Evolutionary conservation across 495 filamentous ascomycete species (phyloP).

Genomic region (Neurospora tetrasperma): DNA sequence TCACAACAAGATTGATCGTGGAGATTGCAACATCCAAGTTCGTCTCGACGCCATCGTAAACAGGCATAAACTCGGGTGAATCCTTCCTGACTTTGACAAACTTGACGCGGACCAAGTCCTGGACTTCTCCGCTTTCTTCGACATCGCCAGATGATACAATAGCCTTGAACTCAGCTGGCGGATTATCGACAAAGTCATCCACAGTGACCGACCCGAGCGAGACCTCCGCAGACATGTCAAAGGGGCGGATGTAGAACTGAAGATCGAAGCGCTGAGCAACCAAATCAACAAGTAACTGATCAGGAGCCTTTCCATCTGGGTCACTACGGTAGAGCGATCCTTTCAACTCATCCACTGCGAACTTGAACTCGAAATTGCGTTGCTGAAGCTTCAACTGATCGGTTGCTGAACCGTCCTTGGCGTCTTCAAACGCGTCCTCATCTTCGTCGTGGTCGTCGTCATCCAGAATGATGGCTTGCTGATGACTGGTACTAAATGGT

Average conservation of each 20-base stretch:
- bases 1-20: constrained; percentile 92
- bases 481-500: constrained; percentile 43
- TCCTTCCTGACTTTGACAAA: constrained; percentile 82
- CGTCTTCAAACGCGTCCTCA: constrained; percentile 51
- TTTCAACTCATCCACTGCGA: constrained; percentile 83
- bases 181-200: constrained; percentile 88
- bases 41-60: constrained; percentile 85
- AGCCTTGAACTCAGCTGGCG: constrained; percentile 86
- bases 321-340: constrained; percentile 86
- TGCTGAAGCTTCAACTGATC: constrained; percentile 67
- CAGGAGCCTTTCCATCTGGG: constrained; percentile 61
- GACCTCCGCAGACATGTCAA: constrained; percentile 86
- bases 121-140: constrained; percentile 51
- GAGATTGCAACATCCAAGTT: constrained; percentile 87
- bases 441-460: constrained; percentile 67
- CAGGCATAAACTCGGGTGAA: constrained; percentile 83
- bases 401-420: constrained; percentile 46
- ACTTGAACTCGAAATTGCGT: constrained; percentile 88
- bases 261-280: constrained; percentile 84
- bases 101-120: constrained; percentile 79
- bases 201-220: constrained; percentile 77
- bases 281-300: constrained; percentile 79
- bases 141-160: constrained; percentile 84
- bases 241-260: constrained; percentile 77
- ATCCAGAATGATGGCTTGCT: constrained; percentile 66